Base-by-base conservation (phyloP, 2,329 filamentous ascomycete species). In the Capronia coronata region DNA sequence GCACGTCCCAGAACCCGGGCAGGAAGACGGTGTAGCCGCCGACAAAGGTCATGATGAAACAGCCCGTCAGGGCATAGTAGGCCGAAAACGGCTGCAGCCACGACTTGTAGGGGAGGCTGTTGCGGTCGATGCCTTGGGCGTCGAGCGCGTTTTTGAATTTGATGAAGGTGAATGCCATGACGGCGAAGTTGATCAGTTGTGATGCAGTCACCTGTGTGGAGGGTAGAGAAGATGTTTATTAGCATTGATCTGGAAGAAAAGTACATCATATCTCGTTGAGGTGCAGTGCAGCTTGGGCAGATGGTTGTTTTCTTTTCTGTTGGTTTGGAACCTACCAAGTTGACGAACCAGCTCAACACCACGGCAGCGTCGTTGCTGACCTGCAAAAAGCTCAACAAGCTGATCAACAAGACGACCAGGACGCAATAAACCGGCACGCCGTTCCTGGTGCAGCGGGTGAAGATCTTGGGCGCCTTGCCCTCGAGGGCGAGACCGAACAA, bases 351-450 rank as follows among this genome's bases (percentile, higher is more conserved):
- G 39, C 74, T 74, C 54, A 90, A 70, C 1, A 89, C 86, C 22
- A 82, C 78, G 2, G 84, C 76, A 0, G 81, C 75, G 50, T 74
- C 74, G 54, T 79, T 75, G 6, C 79, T 83, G 14, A 91, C 75
- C 65, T 89, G 83, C 41, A 90, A 69, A 67, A 89, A 93, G 2
- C 82, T 79, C 9, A 94, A 70, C 5, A 88, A 71, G 1, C 83
- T 78, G 59, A 93, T 80, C 2, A 78, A 64, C 40, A 88, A 74
- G 0, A 86, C 83, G 22, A 82, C 65, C 1, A 66, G 56, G 32
- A 91, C 85, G 62, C 82, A 86, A 67, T 85, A 87, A 54, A 88
- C 75, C 0, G 87, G 87, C 0, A 93, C 82, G 40, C 85, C 84
- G 9, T 69, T 71, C 43, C 69, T 75, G 1, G 78, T 85, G 64